Evolutionary conservation across 2,329 filamentous ascomycete species (phyloP).

Genomic region (Penicillium sp.): DNA sequence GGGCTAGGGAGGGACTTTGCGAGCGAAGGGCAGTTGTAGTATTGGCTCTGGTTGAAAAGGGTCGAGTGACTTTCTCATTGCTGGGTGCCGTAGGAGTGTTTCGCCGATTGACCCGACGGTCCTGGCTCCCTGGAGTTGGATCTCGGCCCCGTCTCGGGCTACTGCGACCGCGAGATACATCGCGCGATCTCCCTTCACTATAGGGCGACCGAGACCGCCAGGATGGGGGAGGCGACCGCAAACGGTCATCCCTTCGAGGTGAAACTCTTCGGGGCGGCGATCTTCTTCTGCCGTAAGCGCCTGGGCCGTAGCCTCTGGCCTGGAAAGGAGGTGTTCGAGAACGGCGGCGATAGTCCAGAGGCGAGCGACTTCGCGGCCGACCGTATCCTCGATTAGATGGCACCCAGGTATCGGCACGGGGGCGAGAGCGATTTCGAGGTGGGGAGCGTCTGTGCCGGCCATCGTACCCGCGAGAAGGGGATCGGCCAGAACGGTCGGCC

Average conservation of each 20-base stretch:
- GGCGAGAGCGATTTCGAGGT: slow-evolving; percentile 39
- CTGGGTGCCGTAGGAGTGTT: slow-evolving; percentile 31
- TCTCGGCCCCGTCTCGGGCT: slow-evolving; percentile 39
- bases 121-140: slow-evolving; percentile 34
- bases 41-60: slow-evolving; percentile 25
- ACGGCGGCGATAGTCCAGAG: slow-evolving; percentile 39
- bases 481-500: slow-evolving; percentile 30
- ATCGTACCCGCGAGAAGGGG: slow-evolving; percentile 37
- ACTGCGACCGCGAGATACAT: slow-evolving; percentile 32
- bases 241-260: slow-evolving; percentile 40
- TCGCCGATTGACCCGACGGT: slow-evolving; percentile 33
- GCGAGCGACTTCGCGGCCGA: slow-evolving; percentile 45
- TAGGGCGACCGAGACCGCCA: slow-evolving; percentile 44
- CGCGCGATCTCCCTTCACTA: slow-evolving; percentile 30
- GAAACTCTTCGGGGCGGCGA: slow-evolving; percentile 43
- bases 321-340: slow-evolving; percentile 43
- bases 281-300: slow-evolving; percentile 34
- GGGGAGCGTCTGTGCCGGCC: slow-evolving; percentile 36
- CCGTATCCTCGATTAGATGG: slow-evolving; percentile 34
- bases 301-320: slow-evolving; percentile 34
- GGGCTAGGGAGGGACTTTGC: slow-evolving; percentile 53
- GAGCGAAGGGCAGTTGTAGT: slow-evolving; percentile 47
- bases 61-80: slow-evolving; percentile 30
- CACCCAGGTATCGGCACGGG: slow-evolving; percentile 45
- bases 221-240: slow-evolving; percentile 37